Evolutionary conservation across 2,329 filamentous ascomycete genomes (phyloP), one percentile per base, ranked within the genome.

Genomic region (Aureobasidium pullulans): DNA sequence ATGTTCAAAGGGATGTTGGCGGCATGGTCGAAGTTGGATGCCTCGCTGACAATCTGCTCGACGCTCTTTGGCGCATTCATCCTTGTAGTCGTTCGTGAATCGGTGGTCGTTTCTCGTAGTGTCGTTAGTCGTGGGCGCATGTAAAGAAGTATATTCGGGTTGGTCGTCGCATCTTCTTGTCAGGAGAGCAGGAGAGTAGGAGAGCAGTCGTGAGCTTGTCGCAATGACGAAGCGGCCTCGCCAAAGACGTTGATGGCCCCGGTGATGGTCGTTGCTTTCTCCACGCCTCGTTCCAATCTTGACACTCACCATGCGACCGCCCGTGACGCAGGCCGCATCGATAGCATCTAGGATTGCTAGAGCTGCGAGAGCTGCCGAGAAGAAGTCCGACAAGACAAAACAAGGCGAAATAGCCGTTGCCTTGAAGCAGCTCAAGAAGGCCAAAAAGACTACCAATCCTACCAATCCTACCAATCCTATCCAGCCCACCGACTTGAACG

Each of bases 21-120:
- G 70, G 91, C 89, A 76, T 92, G 97, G 60, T 88, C 84, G 71
- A 94, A 96, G 64, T 87, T 84, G 63, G 86, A 80, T 2, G 93
- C 94, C 65, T 86, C 84, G 32, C 82, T 79, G 10, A 86, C 83
- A 62, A 97, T 87, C 69, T 95, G 88, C 67, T 87, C 86, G 60
- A 94, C 81, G 64, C 80, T 91, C 73, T 87, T 76, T 42, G 91
- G 91, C 34, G 61, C 46, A 10, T 42, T 48, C 42, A 64, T 60
- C n/a, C 15, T 32, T 36, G 47, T 37, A 9, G 32, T 47, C 16
- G 23, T 39, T 29, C 2, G 8, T n/a, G 9, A 47, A 29, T 3
- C n/a, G 16, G 2, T n/a, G 11, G 15, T 15, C 4, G 32, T 32
- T 37, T 50, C 32, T 39, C 11, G 37, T 13, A 15, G 28, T 36